A percentile compares a stretch with the other conserved stretches of the same genome.
These are phyloP conservation scores for Ophiostoma populinum DNA, from an alignment of 2,329 filamentous ascomycete species.

Conservation along the genomic window DNA sequence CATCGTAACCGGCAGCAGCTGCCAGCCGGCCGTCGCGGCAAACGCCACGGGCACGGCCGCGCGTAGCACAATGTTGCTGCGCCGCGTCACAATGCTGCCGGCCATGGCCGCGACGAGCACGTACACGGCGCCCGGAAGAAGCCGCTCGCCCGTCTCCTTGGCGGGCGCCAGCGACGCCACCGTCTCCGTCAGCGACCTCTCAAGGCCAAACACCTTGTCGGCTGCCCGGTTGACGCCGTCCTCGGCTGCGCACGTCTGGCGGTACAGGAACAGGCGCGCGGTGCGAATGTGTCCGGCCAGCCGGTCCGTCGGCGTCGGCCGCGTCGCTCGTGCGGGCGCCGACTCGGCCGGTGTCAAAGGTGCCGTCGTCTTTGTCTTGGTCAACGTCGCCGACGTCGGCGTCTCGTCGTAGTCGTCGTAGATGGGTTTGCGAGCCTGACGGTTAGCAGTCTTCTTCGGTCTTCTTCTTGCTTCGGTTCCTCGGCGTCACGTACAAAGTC, in stretches of 20 bases:
- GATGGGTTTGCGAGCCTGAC: slow-evolving; percentile 49
- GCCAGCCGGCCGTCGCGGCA: slow-evolving; percentile 68
- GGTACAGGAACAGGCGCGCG: slow-evolving; percentile 65
- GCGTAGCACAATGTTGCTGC: slow-evolving; percentile 71
- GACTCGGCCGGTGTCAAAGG: slow-evolving; percentile 8
- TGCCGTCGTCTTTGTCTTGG: slow-evolving; percentile 4
- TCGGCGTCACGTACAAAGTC: slow-evolving; percentile 9
- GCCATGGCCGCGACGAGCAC: slow-evolving; percentile 91
- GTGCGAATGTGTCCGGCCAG: slow-evolving; percentile 68
- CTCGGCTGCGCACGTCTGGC: slow-evolving; percentile 57
- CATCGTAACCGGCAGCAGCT: slow-evolving; percentile 77
- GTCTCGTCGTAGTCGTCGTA: slow-evolving; percentile 51
- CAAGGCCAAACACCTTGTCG: slow-evolving; percentile 65
- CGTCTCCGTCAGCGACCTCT: slow-evolving; percentile 79
- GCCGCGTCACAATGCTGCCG: slow-evolving; percentile 75
- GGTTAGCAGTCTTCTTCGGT: neutral
- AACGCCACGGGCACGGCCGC: slow-evolving; percentile 60
- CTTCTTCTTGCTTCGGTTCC: neutral
- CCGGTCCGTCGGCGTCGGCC: slow-evolving; percentile 74
- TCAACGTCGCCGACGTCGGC: slow-evolving; percentile 9
- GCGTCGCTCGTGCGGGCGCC: slow-evolving; percentile 17
- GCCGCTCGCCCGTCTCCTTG: slow-evolving; percentile 67
- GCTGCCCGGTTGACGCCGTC: slow-evolving; percentile 69
- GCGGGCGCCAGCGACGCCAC: slow-evolving; percentile 76
- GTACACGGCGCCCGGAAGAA: slow-evolving; percentile 82